These are phyloP conservation scores for Shiraia bambusicola DNA, from an alignment of 2,329 filamentous ascomycete genomes.

Conservation along the genomic window DNA sequence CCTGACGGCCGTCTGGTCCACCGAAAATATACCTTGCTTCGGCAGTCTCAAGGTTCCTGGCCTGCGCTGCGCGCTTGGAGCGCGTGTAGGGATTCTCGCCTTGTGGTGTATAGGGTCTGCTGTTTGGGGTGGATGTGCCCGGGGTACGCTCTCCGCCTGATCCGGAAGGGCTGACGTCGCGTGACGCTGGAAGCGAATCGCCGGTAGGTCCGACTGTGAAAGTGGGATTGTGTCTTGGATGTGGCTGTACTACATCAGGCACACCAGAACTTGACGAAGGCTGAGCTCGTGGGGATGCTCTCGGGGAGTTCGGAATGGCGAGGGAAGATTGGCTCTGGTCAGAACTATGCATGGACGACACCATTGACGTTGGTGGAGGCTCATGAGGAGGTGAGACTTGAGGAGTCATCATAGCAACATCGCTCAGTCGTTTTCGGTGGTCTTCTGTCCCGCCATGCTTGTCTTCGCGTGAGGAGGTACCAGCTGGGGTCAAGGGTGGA, in stretches of 20 bases:
- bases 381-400: constrained; percentile 58
- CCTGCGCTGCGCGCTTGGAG: constrained; percentile 71
- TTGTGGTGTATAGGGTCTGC: constrained; percentile 74
- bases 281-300: constrained; percentile 37
- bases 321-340: constrained; percentile 25
- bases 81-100: constrained; percentile 90
- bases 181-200: constrained; percentile 56
- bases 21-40: constrained; percentile 86
- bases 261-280: constrained; percentile 49
- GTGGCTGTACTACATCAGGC: constrained; percentile 46
- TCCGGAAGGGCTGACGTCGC: constrained; percentile 65
- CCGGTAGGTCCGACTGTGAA: constrained; percentile 60
- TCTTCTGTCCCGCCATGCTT: constrained; percentile 38
- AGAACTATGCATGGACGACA: constrained; percentile 25
- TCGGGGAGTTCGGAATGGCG: constrained; percentile 31
- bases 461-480: constrained; percentile 63
- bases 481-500: constrained; percentile 84
- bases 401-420: constrained; percentile 57
- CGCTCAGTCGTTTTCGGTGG: constrained; percentile 42
- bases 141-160: constrained; percentile 52
- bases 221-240: constrained; percentile 53
- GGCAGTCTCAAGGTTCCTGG: constrained; percentile 64
- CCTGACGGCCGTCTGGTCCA: constrained; percentile 65
- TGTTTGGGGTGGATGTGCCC: constrained; percentile 54
- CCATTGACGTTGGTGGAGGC: constrained; percentile 52